A percentile compares a stretch with the other conserved stretches of the same genome.
phyloP scores from a whole-genome alignment of 208 protist species.

The Leishmania arabica region DNA sequence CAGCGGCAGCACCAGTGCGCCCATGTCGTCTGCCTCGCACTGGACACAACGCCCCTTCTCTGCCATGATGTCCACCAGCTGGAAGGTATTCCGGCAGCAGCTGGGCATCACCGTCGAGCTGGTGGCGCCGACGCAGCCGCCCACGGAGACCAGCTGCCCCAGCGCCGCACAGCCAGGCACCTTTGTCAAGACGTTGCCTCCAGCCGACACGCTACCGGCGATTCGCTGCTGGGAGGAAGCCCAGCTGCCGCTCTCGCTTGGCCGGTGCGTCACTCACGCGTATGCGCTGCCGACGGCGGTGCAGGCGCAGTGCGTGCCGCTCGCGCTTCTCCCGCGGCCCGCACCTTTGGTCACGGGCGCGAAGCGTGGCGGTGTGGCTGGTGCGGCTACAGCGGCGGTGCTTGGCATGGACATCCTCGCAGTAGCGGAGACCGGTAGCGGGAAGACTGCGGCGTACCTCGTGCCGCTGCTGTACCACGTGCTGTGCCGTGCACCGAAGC shows the following conservation, averaged over 20 bases:
- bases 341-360: neutral
- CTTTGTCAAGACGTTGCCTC: neutral
- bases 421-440: conserved; percentile 93
- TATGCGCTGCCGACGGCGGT: conserved; percentile 78
- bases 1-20: neutral
- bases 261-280: conserved; percentile 37
- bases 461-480: conserved; percentile 88
- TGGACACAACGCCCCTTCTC: conserved; percentile 59
- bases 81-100: conserved; percentile 72
- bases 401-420: conserved; percentile 81
- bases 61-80: conserved; percentile 66
- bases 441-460: conserved; percentile 94
- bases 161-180: neutral
- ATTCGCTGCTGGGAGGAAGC: conserved; percentile 88
- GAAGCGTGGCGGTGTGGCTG: neutral
- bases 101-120: conserved; percentile 73
- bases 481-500: conserved; percentile 40
- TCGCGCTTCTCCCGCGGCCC: conserved; percentile 29
- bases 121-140: conserved; percentile 21
- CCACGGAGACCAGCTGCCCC: neutral
- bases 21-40: conserved; percentile 27
- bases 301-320: conserved; percentile 79
- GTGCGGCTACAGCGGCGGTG: neutral
- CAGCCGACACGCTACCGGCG: conserved; percentile 32
- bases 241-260: conserved; percentile 61